A percentile compares a stretch with the other conserved stretches of the same genome.
Conservation (phyloP, 805 yeast species). For the Wickerhamiella sergipiensis region DNA sequence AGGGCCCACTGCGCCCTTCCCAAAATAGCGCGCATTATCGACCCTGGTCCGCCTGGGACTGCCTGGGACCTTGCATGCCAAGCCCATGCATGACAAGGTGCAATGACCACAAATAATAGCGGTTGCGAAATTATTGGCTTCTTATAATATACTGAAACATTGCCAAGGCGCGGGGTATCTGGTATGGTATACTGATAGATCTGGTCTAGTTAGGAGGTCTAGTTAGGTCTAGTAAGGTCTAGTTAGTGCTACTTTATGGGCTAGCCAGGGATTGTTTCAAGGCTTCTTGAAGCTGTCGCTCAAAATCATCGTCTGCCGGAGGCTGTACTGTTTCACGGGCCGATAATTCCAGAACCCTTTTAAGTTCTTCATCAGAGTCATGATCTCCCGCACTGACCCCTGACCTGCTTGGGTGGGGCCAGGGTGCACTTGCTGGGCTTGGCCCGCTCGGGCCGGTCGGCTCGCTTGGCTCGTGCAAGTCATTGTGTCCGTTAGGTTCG, state of each 20-base stretch:
- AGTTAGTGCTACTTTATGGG: too few species aligned
- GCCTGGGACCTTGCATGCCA: not conserved
- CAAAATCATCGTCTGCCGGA: not conserved
- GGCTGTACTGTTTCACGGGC: not conserved
- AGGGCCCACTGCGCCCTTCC: not conserved
- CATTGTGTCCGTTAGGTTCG: too few species aligned
- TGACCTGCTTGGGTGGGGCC: not conserved
- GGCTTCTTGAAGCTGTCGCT: not conserved
- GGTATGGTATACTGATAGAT: too few species aligned
- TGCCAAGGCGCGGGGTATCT: not conserved
- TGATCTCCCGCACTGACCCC: not conserved
- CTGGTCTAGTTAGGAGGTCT: too few species aligned
- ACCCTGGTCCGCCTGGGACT: not conserved
- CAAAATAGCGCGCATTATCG: not conserved
- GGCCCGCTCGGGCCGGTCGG: too few species aligned
- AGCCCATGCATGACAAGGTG: not conserved
- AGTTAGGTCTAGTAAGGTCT: too few species aligned
- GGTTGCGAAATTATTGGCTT: not conserved
- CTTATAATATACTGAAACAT: not conserved
- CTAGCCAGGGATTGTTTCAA: not conserved
- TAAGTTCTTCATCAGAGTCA: constrained; percentile 8
- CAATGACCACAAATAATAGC: not conserved
- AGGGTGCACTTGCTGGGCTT: too few species aligned
- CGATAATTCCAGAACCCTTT: constrained; percentile 2
- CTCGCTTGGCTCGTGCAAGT: too few species aligned